Evolutionary conservation across 768 basidiomycete genomes (phyloP).

Genomic region (Thelephora ganbajun): DNA sequence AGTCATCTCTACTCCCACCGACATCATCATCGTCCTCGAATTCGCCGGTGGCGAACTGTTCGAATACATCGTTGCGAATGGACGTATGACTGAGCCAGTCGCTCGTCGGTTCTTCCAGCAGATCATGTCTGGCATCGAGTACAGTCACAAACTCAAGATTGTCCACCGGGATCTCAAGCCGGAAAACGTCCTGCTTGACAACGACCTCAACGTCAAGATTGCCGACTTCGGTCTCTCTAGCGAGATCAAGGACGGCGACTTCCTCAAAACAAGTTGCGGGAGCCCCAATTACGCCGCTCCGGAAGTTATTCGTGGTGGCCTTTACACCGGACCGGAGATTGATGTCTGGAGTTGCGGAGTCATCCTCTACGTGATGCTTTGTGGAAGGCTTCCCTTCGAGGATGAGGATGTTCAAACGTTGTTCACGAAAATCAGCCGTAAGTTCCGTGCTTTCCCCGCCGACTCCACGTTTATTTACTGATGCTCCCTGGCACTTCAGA

Average conservation of each 20-base stretch:
- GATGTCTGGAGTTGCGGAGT: slow-evolving; percentile 99
- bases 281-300: slow-evolving; percentile 98
- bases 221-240: slow-evolving; percentile 98
- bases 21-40: slow-evolving; percentile 98
- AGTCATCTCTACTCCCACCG: slow-evolving; percentile 84
- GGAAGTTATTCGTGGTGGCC: slow-evolving; percentile 89
- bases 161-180: slow-evolving; percentile 98
- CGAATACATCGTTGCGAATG: slow-evolving; percentile 94
- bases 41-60: slow-evolving; percentile 94
- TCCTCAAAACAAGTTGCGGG: slow-evolving; percentile 93
- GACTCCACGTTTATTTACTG: neutral
- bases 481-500: slow-evolving; percentile 27
- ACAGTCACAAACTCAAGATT: slow-evolving; percentile 92
- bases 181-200: slow-evolving; percentile 84
- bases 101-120: slow-evolving; percentile 97
- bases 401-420: slow-evolving; percentile 89
- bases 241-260: slow-evolving; percentile 92
- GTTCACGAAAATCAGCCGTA: slow-evolving; percentile 90
- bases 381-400: slow-evolving; percentile 91
- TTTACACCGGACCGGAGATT: slow-evolving; percentile 96
- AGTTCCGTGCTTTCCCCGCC: slow-evolving; percentile 13
- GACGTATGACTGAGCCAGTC: slow-evolving; percentile 76
- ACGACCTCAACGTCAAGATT: slow-evolving; percentile 86
- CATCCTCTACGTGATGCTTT: slow-evolving; percentile 97
- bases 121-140: slow-evolving; percentile 94